Evolutionary conservation across 2,329 filamentous ascomycete genomes (phyloP).

Genomic region (Pseudogymnoascus sp.): DNA sequence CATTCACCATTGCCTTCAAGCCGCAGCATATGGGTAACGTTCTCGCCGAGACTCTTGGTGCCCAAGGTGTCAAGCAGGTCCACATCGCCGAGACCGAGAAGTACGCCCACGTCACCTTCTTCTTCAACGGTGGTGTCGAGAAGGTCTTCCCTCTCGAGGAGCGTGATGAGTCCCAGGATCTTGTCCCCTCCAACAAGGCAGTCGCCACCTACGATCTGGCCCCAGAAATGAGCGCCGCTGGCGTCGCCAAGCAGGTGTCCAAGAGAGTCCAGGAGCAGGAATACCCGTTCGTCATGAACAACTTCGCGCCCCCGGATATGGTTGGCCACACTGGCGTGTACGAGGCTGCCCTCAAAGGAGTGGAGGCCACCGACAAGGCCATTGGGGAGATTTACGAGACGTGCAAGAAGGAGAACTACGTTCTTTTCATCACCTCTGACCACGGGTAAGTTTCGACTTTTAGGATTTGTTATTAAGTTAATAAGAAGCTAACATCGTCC

Average conservation of each 20-base stretch:
- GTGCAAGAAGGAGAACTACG: slow-evolving; percentile 87
- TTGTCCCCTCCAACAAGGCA: slow-evolving; percentile 78
- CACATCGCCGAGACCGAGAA: slow-evolving; percentile 98
- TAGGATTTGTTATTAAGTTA: background rate
- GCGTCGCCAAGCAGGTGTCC: slow-evolving; percentile 78
- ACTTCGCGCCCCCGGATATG: slow-evolving; percentile 99
- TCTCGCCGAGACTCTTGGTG: slow-evolving; percentile 91
- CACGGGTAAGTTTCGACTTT: slow-evolving; percentile 56
- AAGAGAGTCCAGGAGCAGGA: slow-evolving; percentile 78
- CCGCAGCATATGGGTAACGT: slow-evolving; percentile 97
- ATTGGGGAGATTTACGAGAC: slow-evolving; percentile 88
- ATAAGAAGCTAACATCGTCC: slow-evolving; percentile 16
- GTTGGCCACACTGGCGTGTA: slow-evolving; percentile 98
- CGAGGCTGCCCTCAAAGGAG: slow-evolving; percentile 80
- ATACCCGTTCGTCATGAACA: slow-evolving; percentile 99
- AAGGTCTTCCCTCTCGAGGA: slow-evolving; percentile 89
- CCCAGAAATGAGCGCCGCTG: slow-evolving; percentile 90
- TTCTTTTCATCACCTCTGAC: slow-evolving; percentile 91
- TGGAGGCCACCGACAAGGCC: slow-evolving; percentile 80
- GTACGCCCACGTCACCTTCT: slow-evolving; percentile 98
- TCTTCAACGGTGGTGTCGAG: slow-evolving; percentile 98
- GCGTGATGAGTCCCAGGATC: slow-evolving; percentile 70
- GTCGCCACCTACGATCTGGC: slow-evolving; percentile 93
- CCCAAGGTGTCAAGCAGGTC: slow-evolving; percentile 83
- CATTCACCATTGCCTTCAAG: slow-evolving; percentile 84